These are phyloP conservation scores for Micractinium conductrix DNA, from an alignment of 139 green algal genomes.

Conservation along the genomic window DNA sequence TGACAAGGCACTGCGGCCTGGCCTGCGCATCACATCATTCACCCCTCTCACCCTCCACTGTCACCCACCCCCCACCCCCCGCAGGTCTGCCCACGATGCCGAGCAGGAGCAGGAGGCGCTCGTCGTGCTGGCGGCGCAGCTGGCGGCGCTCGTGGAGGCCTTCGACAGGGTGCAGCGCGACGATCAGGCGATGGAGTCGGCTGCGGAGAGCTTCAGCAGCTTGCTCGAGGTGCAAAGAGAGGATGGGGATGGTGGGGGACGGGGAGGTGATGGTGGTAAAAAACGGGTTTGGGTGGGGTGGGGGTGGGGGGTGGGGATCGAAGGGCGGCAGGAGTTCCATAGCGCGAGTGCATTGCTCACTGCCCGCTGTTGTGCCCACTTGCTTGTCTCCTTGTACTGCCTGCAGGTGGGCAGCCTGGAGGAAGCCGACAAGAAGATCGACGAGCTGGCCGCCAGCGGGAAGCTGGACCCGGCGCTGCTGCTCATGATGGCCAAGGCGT, in stretches of 20 bases:
- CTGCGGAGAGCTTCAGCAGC: conserved; percentile 43
- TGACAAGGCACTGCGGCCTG: no score
- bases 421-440: conserved; percentile 72
- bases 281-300: no score
- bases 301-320: no score
- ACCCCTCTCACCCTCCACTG: neutral
- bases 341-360: no score
- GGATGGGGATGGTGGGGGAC: neutral
- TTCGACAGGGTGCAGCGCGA: conserved; percentile 49
- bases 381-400: neutral
- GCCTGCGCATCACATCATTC: no score
- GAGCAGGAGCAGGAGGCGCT: conserved; percentile 50
- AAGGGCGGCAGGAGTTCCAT: no score
- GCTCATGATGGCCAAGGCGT: conserved; percentile 87
- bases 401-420: conserved; percentile 57
- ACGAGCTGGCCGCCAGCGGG: conserved; percentile 66
- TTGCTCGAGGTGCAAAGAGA: conserved; percentile 48
- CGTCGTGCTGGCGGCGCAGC: conserved; percentile 38
- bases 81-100: conserved; percentile 25
- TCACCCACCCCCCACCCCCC: no score
- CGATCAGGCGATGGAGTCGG: conserved; percentile 52
- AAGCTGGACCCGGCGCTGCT: conserved; percentile 80
- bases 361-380: no score
- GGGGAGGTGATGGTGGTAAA: no score
- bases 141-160: conserved; percentile 54